Conservation (phyloP, 2,329 filamentous ascomycete species). For the Bipolaris zeicola region DNA sequence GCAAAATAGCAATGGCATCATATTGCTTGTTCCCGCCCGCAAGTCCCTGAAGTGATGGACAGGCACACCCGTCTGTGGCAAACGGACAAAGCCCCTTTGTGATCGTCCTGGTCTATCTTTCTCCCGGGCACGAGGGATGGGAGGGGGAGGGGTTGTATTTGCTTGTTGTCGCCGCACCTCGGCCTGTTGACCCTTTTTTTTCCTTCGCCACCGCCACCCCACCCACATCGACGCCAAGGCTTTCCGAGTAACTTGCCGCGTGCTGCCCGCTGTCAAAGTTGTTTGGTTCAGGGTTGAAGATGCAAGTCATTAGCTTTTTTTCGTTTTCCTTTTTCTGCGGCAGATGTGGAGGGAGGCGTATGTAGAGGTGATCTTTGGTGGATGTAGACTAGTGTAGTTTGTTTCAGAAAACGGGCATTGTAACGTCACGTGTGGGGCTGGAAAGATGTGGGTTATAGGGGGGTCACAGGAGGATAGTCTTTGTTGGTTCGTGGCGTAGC, state of each 20-base stretch:
- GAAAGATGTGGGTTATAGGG: no score
- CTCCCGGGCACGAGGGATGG: no score
- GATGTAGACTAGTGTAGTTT: no score
- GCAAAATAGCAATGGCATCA: not conserved
- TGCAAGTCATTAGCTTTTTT: not conserved
- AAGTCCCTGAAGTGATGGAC: slow-evolving; percentile 3
- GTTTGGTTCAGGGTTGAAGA: not conserved
- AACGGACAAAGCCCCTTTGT: not conserved
- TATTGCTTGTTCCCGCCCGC: not conserved
- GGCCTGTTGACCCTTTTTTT: not conserved
- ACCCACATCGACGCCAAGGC: no score
- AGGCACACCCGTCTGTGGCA: not conserved
- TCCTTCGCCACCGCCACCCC: not conserved
- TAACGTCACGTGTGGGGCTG: no score
- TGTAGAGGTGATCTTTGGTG: no score
- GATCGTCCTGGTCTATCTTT: not conserved
- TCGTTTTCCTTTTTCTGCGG: not conserved
- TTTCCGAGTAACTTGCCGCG: not conserved
- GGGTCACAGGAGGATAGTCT: no score
- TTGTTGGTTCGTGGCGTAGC: no score
- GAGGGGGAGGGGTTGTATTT: not conserved
- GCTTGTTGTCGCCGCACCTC: not conserved
- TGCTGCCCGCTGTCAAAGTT: not conserved
- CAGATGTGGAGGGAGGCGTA: no score
- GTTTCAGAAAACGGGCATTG: no score